Conservation (phyloP, 495 filamentous ascomycete genomes). For the Penicillium parvum region DNA sequence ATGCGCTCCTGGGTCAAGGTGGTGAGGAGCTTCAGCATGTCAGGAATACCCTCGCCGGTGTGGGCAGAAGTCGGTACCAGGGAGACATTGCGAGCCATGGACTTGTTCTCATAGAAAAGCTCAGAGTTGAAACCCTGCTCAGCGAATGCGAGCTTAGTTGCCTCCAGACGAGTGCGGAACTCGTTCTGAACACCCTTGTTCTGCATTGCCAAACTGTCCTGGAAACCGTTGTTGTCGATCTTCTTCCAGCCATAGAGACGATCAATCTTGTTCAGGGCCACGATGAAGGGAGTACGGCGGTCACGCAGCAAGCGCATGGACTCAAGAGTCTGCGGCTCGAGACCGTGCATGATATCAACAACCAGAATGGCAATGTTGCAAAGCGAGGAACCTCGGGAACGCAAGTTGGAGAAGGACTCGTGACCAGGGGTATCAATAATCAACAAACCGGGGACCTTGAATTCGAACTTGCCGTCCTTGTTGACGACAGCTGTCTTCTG, state of each 20-base stretch:
- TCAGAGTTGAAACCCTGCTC: constrained; percentile 98
- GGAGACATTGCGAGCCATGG: constrained; percentile 87
- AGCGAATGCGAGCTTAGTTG: constrained; percentile 88
- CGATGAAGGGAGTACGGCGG: constrained; percentile 95
- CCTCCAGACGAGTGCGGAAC: constrained; percentile 84
- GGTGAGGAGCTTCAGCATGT: constrained; percentile 95
- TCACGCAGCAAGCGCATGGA: constrained; percentile 93
- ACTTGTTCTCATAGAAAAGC: constrained; percentile 96
- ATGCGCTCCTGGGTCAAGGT: constrained; percentile 94
- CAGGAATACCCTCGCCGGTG: constrained; percentile 97
- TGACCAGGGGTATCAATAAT: constrained; percentile 99
- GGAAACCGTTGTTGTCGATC: constrained; percentile 97
- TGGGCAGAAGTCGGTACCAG: constrained; percentile 95
- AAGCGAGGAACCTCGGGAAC: constrained; percentile 91
- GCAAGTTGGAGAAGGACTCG: constrained; percentile 99
- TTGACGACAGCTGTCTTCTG: constrained; percentile 94
- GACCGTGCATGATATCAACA: constrained; percentile 99
- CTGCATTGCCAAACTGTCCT: constrained; percentile 82
- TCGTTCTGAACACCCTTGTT: constrained; percentile 93
- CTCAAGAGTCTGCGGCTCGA: constrained; percentile 96
- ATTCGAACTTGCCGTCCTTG: constrained; percentile 82
- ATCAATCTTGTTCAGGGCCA: constrained; percentile 99
- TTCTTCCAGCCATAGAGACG: constrained; percentile 98
- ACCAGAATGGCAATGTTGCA: constrained; percentile 99
- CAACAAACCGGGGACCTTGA: constrained; percentile 95